Percentiles rank a stretch among this genome's conserved stretches.
phyloP scores from a whole-genome alignment of 2,329 filamentous ascomycete species.

The Pleomassaria siparia region DNA sequence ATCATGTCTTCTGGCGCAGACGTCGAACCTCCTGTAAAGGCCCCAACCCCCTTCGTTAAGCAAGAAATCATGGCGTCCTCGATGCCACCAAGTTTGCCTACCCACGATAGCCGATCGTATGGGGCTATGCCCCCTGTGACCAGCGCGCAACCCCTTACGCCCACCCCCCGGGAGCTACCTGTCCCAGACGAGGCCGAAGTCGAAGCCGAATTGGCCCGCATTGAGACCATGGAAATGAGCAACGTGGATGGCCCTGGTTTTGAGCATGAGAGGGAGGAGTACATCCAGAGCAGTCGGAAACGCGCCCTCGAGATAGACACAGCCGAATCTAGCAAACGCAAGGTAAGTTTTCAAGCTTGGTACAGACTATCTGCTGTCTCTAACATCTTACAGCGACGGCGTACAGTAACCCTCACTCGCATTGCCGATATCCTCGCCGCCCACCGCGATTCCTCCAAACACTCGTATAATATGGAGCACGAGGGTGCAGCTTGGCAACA shows the following conservation, averaged over 20 bases:
- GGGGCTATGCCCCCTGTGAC: constrained; percentile 27
- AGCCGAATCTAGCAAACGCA: constrained; percentile 64
- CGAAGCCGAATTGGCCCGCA: constrained; percentile 63
- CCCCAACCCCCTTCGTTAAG: constrained; percentile 43
- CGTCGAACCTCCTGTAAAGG: constrained; percentile 55
- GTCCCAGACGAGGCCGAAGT: constrained; percentile 63
- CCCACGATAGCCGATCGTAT: constrained; percentile 22
- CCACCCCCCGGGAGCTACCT: constrained; percentile 30
- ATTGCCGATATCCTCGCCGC: constrained; percentile 62
- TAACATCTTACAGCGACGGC: constrained; percentile 56
- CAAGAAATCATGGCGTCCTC: constrained; percentile 36
- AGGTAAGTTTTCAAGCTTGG: constrained; percentile 49
- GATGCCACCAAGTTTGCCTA: constrained; percentile 26
- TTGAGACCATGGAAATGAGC: constrained; percentile 59
- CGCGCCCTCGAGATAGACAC: constrained; percentile 67
- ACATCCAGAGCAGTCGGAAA: constrained; percentile 60
- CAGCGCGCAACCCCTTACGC: constrained; percentile 16
- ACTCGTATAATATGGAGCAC: constrained; percentile 74
- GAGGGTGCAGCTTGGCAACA: constrained; percentile 81
- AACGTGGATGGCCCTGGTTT: constrained; percentile 59
- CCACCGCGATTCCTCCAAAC: constrained; percentile 71
- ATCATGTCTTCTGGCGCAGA: constrained; percentile 85
- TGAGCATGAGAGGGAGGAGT: constrained; percentile 56
- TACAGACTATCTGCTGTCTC: background rate
- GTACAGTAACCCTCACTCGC: constrained; percentile 57